Evolutionary conservation across 305 asterid species (phyloP).

Genomic region (Solanum chacoense): DNA sequence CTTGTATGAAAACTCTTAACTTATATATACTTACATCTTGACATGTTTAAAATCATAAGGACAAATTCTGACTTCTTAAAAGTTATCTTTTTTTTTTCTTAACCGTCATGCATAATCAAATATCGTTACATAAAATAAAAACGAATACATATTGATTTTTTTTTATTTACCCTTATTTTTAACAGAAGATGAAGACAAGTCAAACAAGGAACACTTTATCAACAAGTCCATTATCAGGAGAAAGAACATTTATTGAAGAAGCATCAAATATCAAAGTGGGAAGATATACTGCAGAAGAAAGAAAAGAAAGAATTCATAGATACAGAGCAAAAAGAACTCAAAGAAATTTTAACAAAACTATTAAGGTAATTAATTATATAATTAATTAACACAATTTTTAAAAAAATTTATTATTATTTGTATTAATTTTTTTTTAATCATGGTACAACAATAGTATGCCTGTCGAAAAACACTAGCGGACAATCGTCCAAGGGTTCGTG

Average conservation of each 20-base stretch:
- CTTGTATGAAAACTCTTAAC: too few species aligned
- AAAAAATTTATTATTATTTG: background rate
- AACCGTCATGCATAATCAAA: fast-evolving
- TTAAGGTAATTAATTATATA: conserved; percentile 44
- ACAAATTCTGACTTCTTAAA: background rate
- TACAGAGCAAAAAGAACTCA: conserved; percentile 76
- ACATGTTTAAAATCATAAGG: background rate
- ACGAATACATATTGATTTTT: background rate
- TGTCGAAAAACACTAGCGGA: conserved; percentile 89
- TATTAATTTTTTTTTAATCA: background rate
- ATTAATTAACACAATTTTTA: background rate
- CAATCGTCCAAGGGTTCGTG: conserved; percentile 71
- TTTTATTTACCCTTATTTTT: background rate
- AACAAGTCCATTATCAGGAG: conserved; percentile 50
- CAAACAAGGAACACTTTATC: conserved; percentile 25
- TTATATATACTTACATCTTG: background rate
- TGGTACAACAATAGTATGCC: conserved; percentile 27
- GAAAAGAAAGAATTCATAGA: conserved; percentile 65
- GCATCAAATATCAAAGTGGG: conserved; percentile 55
- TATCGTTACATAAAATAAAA: background rate
- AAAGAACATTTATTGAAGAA: conserved; percentile 50
- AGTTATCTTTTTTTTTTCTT: background rate
- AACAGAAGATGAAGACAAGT: conserved; percentile 34
- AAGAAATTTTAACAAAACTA: conserved; percentile 77
- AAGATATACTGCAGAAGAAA: conserved; percentile 59